Conservation (phyloP, 1,284 basidiomycete species). For the Sporisorium iseilematis-ciliati region DNA sequence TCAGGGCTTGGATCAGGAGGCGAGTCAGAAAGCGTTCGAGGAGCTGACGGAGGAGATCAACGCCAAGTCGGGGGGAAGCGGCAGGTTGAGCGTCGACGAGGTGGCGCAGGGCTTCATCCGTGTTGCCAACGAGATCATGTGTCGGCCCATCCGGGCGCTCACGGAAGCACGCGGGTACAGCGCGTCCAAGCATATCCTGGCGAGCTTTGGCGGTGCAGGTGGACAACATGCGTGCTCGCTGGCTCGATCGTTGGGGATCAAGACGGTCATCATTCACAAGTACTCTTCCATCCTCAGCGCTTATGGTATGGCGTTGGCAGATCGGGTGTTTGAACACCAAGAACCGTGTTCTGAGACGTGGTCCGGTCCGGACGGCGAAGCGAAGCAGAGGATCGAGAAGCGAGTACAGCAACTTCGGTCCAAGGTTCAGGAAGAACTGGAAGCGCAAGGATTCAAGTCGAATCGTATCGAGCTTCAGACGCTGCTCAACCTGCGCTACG, state of each 20-base stretch:
- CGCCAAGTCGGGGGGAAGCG: conserved; percentile 69
- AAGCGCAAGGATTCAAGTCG: conserved; percentile 82
- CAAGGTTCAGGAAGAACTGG: conserved; percentile 77
- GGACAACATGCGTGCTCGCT: conserved; percentile 93
- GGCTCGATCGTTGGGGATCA: conserved; percentile 82
- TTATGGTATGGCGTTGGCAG: conserved; percentile 88
- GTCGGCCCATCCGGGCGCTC: conserved; percentile 87
- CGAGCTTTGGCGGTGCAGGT: conserved; percentile 90
- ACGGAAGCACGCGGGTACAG: conserved; percentile 91
- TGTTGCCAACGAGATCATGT: conserved; percentile 75
- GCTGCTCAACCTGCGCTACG: conserved; percentile 77
- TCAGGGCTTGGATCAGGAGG: conserved; percentile 79
- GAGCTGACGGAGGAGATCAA: conserved; percentile 79
- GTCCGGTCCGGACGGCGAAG: conserved; percentile 18
- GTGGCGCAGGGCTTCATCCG: conserved; percentile 80
- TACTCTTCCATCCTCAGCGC: conserved; percentile 89
- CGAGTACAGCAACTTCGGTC: conserved; percentile 73
- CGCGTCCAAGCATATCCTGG: conserved; percentile 86
- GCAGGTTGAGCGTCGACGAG: conserved; percentile 79
- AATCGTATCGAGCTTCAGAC: conserved; percentile 80
- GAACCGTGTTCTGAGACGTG: conserved; percentile 84
- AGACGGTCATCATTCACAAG: conserved; percentile 84
- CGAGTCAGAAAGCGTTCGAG: conserved; percentile 76
- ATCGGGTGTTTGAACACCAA: conserved; percentile 81
- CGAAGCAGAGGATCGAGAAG: conserved; percentile 32